phyloP scores from a whole-genome alignment of 2,329 filamentous ascomycete species.

The Pseudodiploospora longispora region DNA sequence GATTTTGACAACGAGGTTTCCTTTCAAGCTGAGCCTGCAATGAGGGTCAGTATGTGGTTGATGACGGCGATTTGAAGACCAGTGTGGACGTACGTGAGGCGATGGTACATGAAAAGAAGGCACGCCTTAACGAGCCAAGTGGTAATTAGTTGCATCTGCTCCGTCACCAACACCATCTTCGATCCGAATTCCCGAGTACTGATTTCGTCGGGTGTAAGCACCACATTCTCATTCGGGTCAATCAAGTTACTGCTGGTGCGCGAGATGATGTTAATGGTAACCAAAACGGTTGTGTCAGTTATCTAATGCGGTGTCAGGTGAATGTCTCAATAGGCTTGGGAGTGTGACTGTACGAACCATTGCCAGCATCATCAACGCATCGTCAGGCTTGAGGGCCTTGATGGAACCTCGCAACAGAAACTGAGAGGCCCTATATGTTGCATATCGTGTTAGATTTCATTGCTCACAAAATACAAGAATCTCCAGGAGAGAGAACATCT shows the following conservation, averaged over 20 bases:
- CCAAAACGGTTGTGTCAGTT: slow-evolving; percentile 46
- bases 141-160: slow-evolving; percentile 53
- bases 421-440: slow-evolving; percentile 26
- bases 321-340: neutral
- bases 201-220: slow-evolving; percentile 37
- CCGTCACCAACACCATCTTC: slow-evolving; percentile 55
- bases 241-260: slow-evolving; percentile 54
- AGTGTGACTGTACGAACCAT: slow-evolving; percentile 29
- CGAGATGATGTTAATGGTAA: slow-evolving; percentile 46
- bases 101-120: slow-evolving; percentile 48
- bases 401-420: slow-evolving; percentile 34
- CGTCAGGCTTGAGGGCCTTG: slow-evolving; percentile 44
- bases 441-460: neutral
- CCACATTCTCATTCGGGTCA: slow-evolving; percentile 33
- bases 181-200: slow-evolving; percentile 40
- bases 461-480: neutral
- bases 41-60: neutral
- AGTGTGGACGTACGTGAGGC: slow-evolving; percentile 36
- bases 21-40: slow-evolving; percentile 34
- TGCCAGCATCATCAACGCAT: slow-evolving; percentile 47
- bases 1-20: slow-evolving; percentile 39
- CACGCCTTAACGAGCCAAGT: slow-evolving; percentile 50
- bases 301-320: slow-evolving; percentile 16
- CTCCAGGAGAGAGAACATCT: neutral
- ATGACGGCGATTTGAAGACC: neutral